Percentiles rank a stretch among this genome's conserved stretches.
Conservation (phyloP, 805 yeast genomes). For the Monosporozyma unispora region DNA sequence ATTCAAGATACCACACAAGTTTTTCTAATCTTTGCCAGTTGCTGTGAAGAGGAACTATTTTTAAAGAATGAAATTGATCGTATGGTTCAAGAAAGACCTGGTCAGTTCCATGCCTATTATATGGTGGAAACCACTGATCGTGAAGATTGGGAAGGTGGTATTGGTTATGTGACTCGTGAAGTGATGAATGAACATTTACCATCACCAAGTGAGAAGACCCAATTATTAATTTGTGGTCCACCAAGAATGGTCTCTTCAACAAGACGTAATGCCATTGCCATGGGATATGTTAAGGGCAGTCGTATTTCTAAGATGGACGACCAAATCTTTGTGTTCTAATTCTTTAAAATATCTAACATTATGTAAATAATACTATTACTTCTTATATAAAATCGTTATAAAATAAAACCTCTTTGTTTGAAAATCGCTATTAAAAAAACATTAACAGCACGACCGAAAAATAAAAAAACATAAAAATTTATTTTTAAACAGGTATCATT, state of each 20-base stretch:
- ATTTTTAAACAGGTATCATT: no score
- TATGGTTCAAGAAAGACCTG: constrained; percentile 47
- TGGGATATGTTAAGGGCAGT: constrained; percentile 78
- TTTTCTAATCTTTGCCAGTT: constrained; percentile 72
- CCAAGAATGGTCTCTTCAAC: constrained; percentile 84
- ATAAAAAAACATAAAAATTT: background rate
- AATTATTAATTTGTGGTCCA: constrained; percentile 86
- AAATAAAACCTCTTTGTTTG: no score
- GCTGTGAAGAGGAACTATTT: constrained; percentile 68
- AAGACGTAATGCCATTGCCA: constrained; percentile 63
- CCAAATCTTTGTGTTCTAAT: constrained; percentile 76
- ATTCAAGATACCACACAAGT: constrained; percentile 74
- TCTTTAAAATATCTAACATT: background rate
- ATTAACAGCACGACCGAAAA: no score
- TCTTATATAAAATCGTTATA: no score
- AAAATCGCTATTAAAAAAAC: no score
- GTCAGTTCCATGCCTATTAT: constrained; percentile 59
- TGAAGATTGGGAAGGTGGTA: constrained; percentile 64
- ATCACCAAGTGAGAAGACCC: constrained; percentile 38
- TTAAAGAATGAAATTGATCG: constrained; percentile 71
- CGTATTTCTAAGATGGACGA: constrained; percentile 86
- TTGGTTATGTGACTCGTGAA: constrained; percentile 66
- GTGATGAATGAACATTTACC: constrained; percentile 59
- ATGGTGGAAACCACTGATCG: constrained; percentile 24
- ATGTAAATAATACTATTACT: background rate